phyloP scores from a whole-genome alignment of 805 yeast species.

The Candida alai region DNA sequence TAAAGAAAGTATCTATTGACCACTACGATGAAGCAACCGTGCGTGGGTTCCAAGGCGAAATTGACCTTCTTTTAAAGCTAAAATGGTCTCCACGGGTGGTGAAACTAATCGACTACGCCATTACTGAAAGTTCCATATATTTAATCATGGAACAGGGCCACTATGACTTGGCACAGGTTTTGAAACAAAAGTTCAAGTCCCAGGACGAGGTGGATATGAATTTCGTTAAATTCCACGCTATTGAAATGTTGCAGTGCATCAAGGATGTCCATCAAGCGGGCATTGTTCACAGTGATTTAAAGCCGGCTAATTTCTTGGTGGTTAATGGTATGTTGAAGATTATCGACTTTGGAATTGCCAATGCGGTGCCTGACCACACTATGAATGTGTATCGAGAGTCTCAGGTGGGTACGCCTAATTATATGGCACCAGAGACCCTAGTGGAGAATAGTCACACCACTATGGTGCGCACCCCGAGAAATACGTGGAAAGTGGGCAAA shows the following conservation, averaged over 20 bases:
- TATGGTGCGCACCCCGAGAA: conserved; percentile 15
- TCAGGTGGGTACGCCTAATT: conserved; percentile 93
- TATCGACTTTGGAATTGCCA: conserved; percentile 95
- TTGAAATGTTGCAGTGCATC: conserved; percentile 78
- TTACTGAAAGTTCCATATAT: conserved; percentile 58
- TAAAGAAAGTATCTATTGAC: conserved; percentile 77
- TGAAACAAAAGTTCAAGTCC: conserved; percentile 51
- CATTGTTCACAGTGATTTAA: conserved; percentile 78
- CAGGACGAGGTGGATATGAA: conserved; percentile 52
- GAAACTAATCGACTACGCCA: conserved; percentile 67
- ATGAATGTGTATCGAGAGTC: conserved; percentile 84
- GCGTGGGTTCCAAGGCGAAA: conserved; percentile 85
- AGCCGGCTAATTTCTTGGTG: conserved; percentile 68
- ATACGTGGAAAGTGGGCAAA: conserved; percentile 76
- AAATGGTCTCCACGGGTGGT: conserved; percentile 69
- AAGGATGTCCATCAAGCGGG: conserved; percentile 83
- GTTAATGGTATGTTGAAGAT: conserved; percentile 83
- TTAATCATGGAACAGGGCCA: conserved; percentile 96
- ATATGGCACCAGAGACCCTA: conserved; percentile 97
- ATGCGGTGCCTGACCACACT: conserved; percentile 89
- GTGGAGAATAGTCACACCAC: conserved; percentile 50
- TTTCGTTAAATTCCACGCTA: conserved; percentile 75
- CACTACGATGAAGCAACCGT: conserved; percentile 75
- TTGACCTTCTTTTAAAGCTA: conserved; percentile 63
- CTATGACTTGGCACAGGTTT: conserved; percentile 78